A percentile compares a stretch with the other conserved stretches of the same genome.
These are phyloP conservation scores for Grammothele lineata DNA, from an alignment of 768 basidiomycete species.

Conservation along the genomic window DNA sequence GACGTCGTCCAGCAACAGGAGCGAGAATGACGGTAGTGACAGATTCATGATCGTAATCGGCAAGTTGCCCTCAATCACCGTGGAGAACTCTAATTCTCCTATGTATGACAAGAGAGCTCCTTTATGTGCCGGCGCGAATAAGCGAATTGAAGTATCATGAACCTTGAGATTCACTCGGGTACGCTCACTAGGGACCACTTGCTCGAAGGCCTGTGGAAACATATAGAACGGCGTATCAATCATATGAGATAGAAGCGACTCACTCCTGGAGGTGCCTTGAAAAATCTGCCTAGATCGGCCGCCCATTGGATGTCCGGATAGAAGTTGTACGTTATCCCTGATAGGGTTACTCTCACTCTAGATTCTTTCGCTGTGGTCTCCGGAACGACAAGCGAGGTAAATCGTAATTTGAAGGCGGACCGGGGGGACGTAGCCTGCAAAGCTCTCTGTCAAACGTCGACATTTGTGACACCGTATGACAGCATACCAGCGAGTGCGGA, in stretches of 20 bases:
- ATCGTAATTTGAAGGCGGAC: slow-evolving; percentile 57
- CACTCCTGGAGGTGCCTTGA: slow-evolving; percentile 86
- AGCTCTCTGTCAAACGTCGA: too few species aligned
- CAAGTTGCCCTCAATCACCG: slow-evolving; percentile 68
- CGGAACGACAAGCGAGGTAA: slow-evolving; percentile 58
- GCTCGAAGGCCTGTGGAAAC: slow-evolving; percentile 72
- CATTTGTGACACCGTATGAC: too few species aligned
- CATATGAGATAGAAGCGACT: slow-evolving; percentile 25
- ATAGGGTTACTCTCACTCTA: slow-evolving; percentile 56
- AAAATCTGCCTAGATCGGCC: slow-evolving; percentile 56
- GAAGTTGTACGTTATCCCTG: slow-evolving; percentile 59
- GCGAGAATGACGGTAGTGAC: slow-evolving; percentile 41
- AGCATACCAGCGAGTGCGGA: slow-evolving; percentile 50
- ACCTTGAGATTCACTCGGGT: slow-evolving; percentile 68
- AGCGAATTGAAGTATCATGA: slow-evolving; percentile 60
- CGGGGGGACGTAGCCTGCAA: slow-evolving; percentile 31
- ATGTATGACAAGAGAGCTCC: slow-evolving; percentile 68
- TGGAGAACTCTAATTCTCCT: slow-evolving; percentile 63
- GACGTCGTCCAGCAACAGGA: slow-evolving; percentile 57
- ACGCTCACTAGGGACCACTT: slow-evolving; percentile 86
- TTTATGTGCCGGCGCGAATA: slow-evolving; percentile 50
- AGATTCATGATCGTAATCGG: slow-evolving; percentile 50
- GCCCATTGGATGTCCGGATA: slow-evolving; percentile 62
- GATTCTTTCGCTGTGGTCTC: slow-evolving; percentile 76
- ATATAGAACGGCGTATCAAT: neutral